Base-by-base conservation (phyloP, 164 flowering plant genomes). In the Pachysandra terminalis region DNA sequence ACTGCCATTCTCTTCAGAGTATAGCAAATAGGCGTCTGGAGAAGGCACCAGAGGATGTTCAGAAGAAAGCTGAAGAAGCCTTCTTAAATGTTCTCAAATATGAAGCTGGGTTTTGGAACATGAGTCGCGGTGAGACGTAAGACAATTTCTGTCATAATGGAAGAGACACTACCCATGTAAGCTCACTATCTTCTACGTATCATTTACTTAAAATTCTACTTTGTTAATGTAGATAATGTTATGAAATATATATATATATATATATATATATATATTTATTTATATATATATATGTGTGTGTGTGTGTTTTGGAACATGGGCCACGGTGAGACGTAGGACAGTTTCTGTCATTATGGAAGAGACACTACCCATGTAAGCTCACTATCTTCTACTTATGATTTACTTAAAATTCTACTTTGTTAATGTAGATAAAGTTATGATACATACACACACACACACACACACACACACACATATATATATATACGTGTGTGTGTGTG, bases 261-360 rank as follows among this genome's bases (percentile, higher is more conserved):
- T n/a, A n/a, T n/a, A n/a, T n/a, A n/a, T n/a, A n/a, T n/a, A n/a
- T n/a, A n/a, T n/a, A n/a, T n/a, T n/a, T n/a, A n/a, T n/a, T n/a
- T n/a, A n/a, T n/a, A n/a, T n/a, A n/a, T n/a, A n/a, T n/a, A n/a
- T n/a, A n/a, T n/a, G n/a, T n/a, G n/a, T n/a, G n/a, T n/a, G n/a
- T n/a, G n/a, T 51, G 87, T 77, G 19, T 94, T 94, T 69, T 94
- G 98, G 97, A 88, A 90, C 81, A 94, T 94, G 98, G 88, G 96
- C 77, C 24, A 62, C 41, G 84, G 82, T 9, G 76, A 66, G 45
- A 35, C 56, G 52, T 72, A 66, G n/a, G 19, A 14, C n/a, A 16
- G 48, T n/a, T 37, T 32, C n/a, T n/a, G n/a, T 6, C 40, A 12
- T 15, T 3, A 15, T 10, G 51, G 37, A 45, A 45, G 14, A 45